These are phyloP conservation scores for Leccinellum luteum DNA, from an alignment of 768 basidiomycete species.

Conservation along the genomic window DNA sequence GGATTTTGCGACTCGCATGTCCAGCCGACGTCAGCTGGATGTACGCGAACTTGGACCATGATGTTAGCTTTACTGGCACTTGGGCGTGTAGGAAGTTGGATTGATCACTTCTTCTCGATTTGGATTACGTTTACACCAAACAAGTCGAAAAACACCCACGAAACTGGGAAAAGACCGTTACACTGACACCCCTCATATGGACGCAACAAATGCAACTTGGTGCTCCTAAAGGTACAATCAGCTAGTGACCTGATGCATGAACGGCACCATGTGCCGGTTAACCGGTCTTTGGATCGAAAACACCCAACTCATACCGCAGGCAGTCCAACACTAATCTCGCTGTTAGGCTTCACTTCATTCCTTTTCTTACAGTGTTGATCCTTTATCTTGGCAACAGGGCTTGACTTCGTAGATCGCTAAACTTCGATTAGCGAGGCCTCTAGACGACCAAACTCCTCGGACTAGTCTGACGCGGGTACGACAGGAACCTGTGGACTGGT, in stretches of 20 bases:
- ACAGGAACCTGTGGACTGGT: neutral
- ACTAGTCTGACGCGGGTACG: constrained; percentile 2
- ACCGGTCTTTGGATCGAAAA: neutral
- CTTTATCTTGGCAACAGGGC: neutral
- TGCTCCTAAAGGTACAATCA: neutral
- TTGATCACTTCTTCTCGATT: neutral
- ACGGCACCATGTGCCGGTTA: neutral
- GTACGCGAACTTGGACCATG: neutral
- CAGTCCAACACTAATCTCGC: neutral
- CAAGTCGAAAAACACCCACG: constrained; percentile 6
- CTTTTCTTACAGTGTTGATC: neutral
- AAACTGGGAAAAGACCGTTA: constrained; percentile 6
- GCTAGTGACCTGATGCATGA: neutral
- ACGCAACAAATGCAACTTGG: neutral
- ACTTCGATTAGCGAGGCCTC: neutral
- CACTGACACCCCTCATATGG: constrained; percentile 8
- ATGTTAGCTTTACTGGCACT: neutral
- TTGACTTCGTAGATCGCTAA: neutral
- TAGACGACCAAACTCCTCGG: constrained; percentile 19
- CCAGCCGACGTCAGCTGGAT: neutral
- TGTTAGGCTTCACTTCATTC: neutral
- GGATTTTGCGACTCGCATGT: neutral
- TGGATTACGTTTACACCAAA: neutral
- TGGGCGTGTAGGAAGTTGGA: constrained; percentile 1
- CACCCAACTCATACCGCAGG: neutral